Evolutionary conservation across 2,329 filamentous ascomycete genomes (phyloP).

Genomic region (Neopestalotiopsis sp.): DNA sequence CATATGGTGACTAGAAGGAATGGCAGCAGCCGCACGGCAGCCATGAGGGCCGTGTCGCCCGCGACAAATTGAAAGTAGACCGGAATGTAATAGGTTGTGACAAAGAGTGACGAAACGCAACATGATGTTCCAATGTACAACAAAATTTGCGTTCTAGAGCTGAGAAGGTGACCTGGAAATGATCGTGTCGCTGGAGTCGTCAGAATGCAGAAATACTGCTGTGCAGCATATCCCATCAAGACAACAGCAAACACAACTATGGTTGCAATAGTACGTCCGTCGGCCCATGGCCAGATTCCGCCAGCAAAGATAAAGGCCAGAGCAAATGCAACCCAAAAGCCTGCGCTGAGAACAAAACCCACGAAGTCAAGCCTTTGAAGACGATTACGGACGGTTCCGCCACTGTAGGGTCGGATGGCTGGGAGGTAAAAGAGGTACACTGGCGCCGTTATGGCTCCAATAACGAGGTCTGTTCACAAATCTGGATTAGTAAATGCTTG

Average conservation of each 20-base stretch:
- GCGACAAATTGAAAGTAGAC: constrained; percentile 56
- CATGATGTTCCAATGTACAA: constrained; percentile 45
- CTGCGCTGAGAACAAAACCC: constrained; percentile 48
- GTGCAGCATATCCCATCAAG: constrained; percentile 48
- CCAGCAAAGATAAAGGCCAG: constrained; percentile 60
- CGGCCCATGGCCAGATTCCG: constrained; percentile 51
- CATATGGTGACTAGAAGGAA: constrained; percentile 43
- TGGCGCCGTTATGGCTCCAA: constrained; percentile 42
- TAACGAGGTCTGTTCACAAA: constrained; percentile 44
- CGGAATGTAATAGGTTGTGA: constrained; percentile 55
- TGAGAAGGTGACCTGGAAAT: constrained; percentile 48
- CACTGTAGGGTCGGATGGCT: constrained; percentile 23
- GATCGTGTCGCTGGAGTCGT: constrained; percentile 44
- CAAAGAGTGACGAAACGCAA: constrained; percentile 30
- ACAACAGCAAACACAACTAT: constrained; percentile 49
- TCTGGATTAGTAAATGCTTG: neutral
- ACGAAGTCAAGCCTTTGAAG: constrained; percentile 46
- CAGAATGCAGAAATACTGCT: constrained; percentile 48
- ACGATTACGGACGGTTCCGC: constrained; percentile 28
- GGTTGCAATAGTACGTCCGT: constrained; percentile 48
- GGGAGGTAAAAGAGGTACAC: constrained; percentile 38
- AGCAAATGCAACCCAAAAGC: constrained; percentile 45
- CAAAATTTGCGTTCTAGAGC: constrained; percentile 27
- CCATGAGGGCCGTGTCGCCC: constrained; percentile 43
- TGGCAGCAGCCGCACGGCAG: constrained; percentile 48